These are phyloP conservation scores for Coelastrella sp. DNA, from an alignment of 139 green algal species.

Conservation along the genomic window DNA sequence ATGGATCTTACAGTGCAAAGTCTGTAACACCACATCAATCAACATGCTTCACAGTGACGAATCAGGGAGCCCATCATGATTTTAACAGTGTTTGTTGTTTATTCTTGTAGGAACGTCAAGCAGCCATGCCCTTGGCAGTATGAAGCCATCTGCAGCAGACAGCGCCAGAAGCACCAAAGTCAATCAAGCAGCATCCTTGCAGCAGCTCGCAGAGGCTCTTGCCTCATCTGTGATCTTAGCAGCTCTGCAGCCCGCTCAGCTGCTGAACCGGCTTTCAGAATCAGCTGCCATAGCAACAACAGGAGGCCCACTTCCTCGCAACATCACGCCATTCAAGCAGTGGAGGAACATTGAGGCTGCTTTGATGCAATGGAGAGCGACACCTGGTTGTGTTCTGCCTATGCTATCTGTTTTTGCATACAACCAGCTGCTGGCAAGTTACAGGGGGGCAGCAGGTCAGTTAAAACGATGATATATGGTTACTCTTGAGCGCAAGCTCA, in stretches of 20 bases:
- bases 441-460: conserved; percentile 31
- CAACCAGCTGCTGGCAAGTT: conserved; percentile 32
- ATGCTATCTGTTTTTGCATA: conserved; percentile 36
- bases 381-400: not conserved
- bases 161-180: not conserved
- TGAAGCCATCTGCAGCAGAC: not conserved
- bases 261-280: not conserved
- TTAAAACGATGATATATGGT: too few species aligned
- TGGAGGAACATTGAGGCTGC: conserved; percentile 52
- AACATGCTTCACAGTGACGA: too few species aligned
- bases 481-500: too few species aligned
- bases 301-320: not conserved
- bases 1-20: too few species aligned
- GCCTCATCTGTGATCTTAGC: conserved; percentile 15
- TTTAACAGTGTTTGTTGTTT: not conserved
- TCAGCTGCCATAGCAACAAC: conserved; percentile 25
- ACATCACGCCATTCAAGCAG: conserved; percentile 6
- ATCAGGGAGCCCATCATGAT: too few species aligned
- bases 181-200: conserved; percentile 7
- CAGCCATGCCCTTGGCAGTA: not conserved
- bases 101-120: not conserved
- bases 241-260: not conserved
- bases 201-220: conserved; percentile 35
- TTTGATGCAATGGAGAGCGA: not conserved
- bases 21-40: too few species aligned